Percentiles rank a stretch among this genome's conserved stretches.
phyloP scores from a whole-genome alignment of 164 flowering plant genomes.

The Kalanchoe fedtschenkoi region DNA sequence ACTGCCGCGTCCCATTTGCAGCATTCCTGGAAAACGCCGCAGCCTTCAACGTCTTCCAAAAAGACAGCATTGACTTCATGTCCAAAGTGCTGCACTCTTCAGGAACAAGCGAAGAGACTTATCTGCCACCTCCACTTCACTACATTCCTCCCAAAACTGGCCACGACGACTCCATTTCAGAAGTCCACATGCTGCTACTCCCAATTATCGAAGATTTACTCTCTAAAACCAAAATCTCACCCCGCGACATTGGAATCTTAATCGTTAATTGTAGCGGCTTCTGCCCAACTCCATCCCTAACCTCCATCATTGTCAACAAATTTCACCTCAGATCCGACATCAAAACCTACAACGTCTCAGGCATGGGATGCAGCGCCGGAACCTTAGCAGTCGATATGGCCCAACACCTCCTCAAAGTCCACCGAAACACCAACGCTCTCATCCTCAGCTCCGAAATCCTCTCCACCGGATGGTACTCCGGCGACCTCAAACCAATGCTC shows the following conservation, averaged over 20 bases:
- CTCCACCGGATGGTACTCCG: constrained; percentile 61
- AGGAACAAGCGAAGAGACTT: constrained; percentile 49
- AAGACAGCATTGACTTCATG: constrained; percentile 50
- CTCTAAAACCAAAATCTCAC: constrained; percentile 33
- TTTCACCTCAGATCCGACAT: constrained; percentile 43
- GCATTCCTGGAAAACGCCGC: constrained; percentile 40
- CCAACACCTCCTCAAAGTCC: constrained; percentile 22
- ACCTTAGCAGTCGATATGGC: constrained; percentile 44
- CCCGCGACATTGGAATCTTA: constrained; percentile 43
- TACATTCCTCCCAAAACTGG: constrained; percentile 48
- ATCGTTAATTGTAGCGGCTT: constrained; percentile 63
- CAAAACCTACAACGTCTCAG: constrained; percentile 53
- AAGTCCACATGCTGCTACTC: constrained; percentile 47
- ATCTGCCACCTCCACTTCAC: constrained; percentile 55
- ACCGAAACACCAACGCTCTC: constrained; percentile 36
- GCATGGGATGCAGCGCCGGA: constrained; percentile 82
- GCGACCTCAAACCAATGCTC: constrained; percentile 42
- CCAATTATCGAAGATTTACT: constrained; percentile 55
- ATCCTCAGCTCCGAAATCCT: constrained; percentile 63
- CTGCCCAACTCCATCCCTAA: constrained; percentile 56
- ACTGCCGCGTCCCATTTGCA: constrained; percentile 41
- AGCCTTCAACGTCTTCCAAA: constrained; percentile 21
- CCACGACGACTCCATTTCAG: constrained; percentile 35
- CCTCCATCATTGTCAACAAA: constrained; percentile 46
- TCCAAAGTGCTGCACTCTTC: constrained; percentile 34